phyloP scores from a whole-genome alignment of 2,329 filamentous ascomycete genomes.

The Periconia sp. region DNA sequence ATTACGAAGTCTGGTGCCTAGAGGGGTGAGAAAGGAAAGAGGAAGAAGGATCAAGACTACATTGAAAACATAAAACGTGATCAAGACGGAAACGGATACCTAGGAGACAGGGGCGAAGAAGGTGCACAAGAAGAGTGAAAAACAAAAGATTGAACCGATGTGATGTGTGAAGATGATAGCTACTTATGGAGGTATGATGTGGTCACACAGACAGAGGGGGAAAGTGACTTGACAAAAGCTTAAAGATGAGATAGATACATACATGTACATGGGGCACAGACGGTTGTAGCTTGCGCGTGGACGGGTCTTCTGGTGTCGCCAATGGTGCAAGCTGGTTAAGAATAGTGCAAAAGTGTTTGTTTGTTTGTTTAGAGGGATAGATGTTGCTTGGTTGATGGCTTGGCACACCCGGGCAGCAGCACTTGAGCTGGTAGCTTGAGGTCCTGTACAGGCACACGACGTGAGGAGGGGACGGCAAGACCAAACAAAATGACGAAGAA shows the following conservation, averaged over 20 bases:
- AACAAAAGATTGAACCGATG: background rate
- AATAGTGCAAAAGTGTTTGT: no score
- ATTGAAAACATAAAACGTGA: background rate
- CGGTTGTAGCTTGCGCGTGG: no score
- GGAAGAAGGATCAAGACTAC: background rate
- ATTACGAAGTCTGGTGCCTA: conserved; percentile 25
- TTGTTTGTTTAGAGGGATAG: no score
- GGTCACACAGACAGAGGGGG: background rate
- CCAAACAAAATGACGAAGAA: background rate
- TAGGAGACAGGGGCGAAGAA: conserved; percentile 2
- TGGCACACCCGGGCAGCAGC: no score
- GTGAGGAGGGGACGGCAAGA: no score
- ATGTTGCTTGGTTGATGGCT: no score
- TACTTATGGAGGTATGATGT: background rate
- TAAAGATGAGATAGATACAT: background rate
- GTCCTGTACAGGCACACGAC: no score
- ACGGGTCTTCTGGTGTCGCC: no score
- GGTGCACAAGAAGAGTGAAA: background rate
- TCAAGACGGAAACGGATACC: no score
- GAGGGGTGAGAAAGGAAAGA: conserved; percentile 12
- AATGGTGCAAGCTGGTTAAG: no score
- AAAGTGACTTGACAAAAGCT: background rate
- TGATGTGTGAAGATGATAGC: background rate
- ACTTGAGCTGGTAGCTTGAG: no score
- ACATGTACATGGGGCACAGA: background rate